A percentile compares a stretch with the other conserved stretches of the same genome.
phyloP scores from a whole-genome alignment of 202 grass and related monocot species.

The Miscanthus sacchariflorus region DNA sequence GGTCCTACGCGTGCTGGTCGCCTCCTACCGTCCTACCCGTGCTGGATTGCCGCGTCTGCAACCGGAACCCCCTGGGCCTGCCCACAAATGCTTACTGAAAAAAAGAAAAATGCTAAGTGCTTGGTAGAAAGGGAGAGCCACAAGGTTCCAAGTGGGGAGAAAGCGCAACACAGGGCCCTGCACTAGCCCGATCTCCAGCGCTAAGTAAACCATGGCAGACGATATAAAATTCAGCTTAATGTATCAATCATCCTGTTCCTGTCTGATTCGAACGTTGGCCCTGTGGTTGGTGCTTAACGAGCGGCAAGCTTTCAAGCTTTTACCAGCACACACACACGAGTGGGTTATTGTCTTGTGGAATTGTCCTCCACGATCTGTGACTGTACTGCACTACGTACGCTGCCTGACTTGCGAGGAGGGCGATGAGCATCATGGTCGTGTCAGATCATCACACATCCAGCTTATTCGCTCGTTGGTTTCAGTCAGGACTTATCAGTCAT shows the following conservation, averaged over 20 bases:
- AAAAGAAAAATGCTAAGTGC: background rate
- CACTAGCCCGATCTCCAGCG: background rate
- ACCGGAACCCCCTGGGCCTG: background rate
- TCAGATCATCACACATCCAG: background rate
- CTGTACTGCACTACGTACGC: no score
- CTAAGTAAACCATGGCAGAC: background rate
- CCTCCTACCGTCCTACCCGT: background rate
- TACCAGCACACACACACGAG: background rate
- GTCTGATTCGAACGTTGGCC: conserved; percentile 21
- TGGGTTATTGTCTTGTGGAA: background rate
- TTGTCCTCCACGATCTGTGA: background rate
- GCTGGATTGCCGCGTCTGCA: background rate
- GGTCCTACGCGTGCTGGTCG: conserved; percentile 5
- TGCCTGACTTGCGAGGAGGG: no score
- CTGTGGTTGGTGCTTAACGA: conserved; percentile 29
- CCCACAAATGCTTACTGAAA: background rate
- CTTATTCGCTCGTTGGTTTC: no score
- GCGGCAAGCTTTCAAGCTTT: conserved; percentile 28
- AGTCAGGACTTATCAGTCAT: no score
- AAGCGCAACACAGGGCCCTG: background rate
- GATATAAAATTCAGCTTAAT: conserved; percentile 7
- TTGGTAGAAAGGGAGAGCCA: background rate
- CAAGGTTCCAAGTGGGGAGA: conserved; percentile 21
- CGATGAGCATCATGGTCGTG: background rate
- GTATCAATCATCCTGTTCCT: background rate